These are phyloP conservation scores for Canavalia gladiata DNA, from an alignment of 306 rosid genomes.

Conservation along the genomic window DNA sequence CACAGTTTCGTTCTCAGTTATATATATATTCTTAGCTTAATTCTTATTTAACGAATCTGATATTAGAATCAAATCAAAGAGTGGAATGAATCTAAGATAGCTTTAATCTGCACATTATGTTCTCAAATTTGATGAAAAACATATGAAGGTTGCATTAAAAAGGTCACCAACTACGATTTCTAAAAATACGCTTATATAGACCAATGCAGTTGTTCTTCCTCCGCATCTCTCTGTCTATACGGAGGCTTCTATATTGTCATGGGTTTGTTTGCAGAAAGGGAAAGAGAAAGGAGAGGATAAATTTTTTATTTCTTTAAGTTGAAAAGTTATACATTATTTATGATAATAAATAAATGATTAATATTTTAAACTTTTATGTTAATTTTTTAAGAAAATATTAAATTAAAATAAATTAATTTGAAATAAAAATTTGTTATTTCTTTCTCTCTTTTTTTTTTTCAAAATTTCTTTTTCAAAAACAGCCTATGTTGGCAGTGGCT, in stretches of 20 bases:
- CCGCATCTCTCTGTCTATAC: background rate
- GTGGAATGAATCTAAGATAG: background rate
- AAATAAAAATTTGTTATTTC: too few species aligned
- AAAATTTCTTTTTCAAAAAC: too few species aligned
- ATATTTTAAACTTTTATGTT: too few species aligned
- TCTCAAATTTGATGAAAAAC: background rate
- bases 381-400: too few species aligned
- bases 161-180: background rate
- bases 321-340: too few species aligned
- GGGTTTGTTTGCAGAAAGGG: background rate
- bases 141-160: background rate
- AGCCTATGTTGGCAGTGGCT: background rate
- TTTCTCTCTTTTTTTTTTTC: too few species aligned
- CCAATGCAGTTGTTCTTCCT: background rate
- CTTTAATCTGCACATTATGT: background rate
- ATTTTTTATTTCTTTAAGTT: too few species aligned
- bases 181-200: background rate
- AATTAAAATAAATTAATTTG: too few species aligned
- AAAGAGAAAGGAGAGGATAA: too few species aligned
- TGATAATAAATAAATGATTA: too few species aligned
- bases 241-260: background rate
- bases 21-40: background rate
- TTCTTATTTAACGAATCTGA: slow-evolving; percentile 1
- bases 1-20: slow-evolving; percentile 1
- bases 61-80: background rate